Base-by-base conservation (phyloP, 371 early-diverging fungal genomes). In the Rhizopus sp. region DNA sequence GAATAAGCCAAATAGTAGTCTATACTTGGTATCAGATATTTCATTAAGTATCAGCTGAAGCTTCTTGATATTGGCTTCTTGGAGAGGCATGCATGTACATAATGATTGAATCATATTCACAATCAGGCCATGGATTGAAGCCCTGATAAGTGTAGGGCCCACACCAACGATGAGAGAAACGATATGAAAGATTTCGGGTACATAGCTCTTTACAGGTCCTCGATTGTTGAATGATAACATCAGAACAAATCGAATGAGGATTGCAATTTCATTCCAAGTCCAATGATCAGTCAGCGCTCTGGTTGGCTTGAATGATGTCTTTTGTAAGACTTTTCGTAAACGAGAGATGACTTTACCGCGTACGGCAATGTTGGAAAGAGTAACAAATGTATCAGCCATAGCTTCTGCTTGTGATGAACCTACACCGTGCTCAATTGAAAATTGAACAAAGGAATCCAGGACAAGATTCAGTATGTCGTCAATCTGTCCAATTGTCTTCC, bases 191-290 rank as follows among this genome's bases (percentile, higher is more conserved):
- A 96, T 72, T 62, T 97, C 96, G 5, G 96, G 92, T 15, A 94
- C 78, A 69, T 88, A 93, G 12, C 91, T 89, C 59, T 89, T 72
- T 10, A 80, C 76, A 6, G 77, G 81, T 30, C 86, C 78, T 17
- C 84, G 83, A 61, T 93, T 92, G 63, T 93, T 91, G 79, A 96
- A 97, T 3, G 93, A 93, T 45, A 93, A 74, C 82, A 94, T 93
- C 52, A 95, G 77, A 46, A 92, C 81, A 70, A 94, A 90, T 7
- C 96, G 88, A 40, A 93, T 72, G 48, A 96, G 73, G 7, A 92
- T 90, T 0, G 92, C 89, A 56, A 97, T 93, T 63, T 95, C 92
- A 9, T 84, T 82, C 96, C 95, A 96, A 23, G 88, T 80, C 50
- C 87, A 77, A 66, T 94, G 95, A 31, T 92, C 88, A 0, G 91